These are phyloP conservation scores for Pyrenophora graminea DNA, from an alignment of 2,329 filamentous ascomycete genomes.

Conservation along the genomic window DNA sequence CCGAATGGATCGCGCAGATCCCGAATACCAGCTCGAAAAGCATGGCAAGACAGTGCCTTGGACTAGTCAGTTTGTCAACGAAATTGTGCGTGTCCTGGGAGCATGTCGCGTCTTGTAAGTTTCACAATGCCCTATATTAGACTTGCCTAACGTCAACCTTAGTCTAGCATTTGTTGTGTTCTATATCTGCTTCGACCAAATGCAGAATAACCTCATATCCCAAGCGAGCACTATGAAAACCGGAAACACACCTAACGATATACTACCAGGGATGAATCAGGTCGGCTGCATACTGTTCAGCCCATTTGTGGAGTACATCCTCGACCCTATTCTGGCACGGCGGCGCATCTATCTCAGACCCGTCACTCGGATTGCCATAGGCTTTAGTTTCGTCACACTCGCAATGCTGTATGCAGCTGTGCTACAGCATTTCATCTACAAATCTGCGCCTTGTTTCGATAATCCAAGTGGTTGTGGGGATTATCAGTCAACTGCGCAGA, in stretches of 20 bases:
- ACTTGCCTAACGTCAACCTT: not conserved
- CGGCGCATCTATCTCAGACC: slow-evolving; percentile 35
- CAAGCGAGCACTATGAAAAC: slow-evolving; percentile 45
- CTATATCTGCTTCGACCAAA: slow-evolving; percentile 47
- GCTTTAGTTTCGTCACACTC: slow-evolving; percentile 36
- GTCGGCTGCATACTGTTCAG: slow-evolving; percentile 41
- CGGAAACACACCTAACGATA: slow-evolving; percentile 41
- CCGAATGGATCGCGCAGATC: slow-evolving; percentile 31
- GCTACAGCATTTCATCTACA: slow-evolving; percentile 42
- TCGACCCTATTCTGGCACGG: slow-evolving; percentile 37
- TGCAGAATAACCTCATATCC: slow-evolving; percentile 47
- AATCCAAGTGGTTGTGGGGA: slow-evolving; percentile 43
- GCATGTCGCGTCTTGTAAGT: slow-evolving; percentile 38
- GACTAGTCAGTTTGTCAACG: slow-evolving; percentile 31
- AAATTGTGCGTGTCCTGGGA: slow-evolving; percentile 35
- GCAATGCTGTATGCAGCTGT: slow-evolving; percentile 39
- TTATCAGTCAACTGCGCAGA: slow-evolving; percentile 14
- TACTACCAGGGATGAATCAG: slow-evolving; percentile 40
- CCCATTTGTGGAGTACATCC: slow-evolving; percentile 34
- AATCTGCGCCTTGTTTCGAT: slow-evolving; percentile 32
- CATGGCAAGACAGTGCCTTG: slow-evolving; percentile 29
- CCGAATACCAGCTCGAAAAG: slow-evolving; percentile 31
- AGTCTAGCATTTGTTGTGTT: slow-evolving; percentile 41
- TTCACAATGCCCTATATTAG: too few species aligned
- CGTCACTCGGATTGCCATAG: slow-evolving; percentile 37